Base-by-base conservation (phyloP, 2,329 filamentous ascomycete species). In the Fusarium sp. region DNA sequence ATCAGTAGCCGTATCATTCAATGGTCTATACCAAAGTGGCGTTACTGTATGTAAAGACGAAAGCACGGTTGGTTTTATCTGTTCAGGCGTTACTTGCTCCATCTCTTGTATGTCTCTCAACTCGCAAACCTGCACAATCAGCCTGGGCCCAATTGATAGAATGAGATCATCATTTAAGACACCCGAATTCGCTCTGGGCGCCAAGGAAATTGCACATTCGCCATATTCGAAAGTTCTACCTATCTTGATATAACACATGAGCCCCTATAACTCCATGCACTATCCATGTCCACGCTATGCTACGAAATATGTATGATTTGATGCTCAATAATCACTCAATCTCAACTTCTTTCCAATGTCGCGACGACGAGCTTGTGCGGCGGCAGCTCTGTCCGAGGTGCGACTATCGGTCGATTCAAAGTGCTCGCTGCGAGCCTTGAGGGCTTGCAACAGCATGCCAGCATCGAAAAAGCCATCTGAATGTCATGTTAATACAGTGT, bases 381-480 rank as follows among this genome's bases (percentile, higher is more conserved):
- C 86, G 8, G 89, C 89, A 13, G 89, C 89, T 60, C 88, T 84
- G 74, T 91, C 89, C 46, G 85, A 86, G 2, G 85, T 79, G 72
- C 86, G 88, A 12, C 81, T 81, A 67, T 89, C 86, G 45, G 80
- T 83, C 5, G 81, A 75, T 56, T 88, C 86, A 8, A 83, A 79
- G 6, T 82, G 84, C 60, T 89, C 85, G 18, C 87, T 86, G 53
- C 91, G 87, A 4, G 91, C 91, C 78, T 94, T 94, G 62, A 97
- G 88, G 3, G 94, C 94, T 79, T 97, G 93, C 25, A 96, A 85
- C 8, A 98, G 87, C 94, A 98, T 97, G 16, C 95, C 95, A 1
- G 95, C 94, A 78, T 98, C 95, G 82, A 98, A 98, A 85, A 98
- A 98, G 32, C 95, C 95, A 84, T 98, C 94, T 97, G 77, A n/a